These are phyloP conservation scores for Hamigera avellanea DNA, from an alignment of 495 filamentous ascomycete genomes.

Conservation along the genomic window DNA sequence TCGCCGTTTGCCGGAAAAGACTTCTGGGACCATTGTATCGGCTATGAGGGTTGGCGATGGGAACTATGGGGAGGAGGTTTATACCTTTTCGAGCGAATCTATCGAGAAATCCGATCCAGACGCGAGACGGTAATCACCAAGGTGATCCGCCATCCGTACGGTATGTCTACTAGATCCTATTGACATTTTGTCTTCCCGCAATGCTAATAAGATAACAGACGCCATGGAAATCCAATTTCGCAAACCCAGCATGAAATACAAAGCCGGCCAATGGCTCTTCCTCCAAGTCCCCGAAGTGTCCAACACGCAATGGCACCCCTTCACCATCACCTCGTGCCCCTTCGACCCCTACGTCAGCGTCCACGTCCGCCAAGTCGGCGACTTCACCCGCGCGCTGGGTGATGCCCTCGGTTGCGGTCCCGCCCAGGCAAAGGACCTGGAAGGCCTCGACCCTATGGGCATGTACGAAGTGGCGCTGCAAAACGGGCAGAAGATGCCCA, in stretches of 20 bases:
- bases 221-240: constrained; percentile 95
- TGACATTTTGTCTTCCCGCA: neutral
- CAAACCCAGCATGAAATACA: constrained; percentile 96
- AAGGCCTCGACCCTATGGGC: constrained; percentile 82
- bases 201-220: no score
- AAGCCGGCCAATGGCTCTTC: constrained; percentile 96
- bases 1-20: constrained; percentile 71
- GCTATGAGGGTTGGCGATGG: constrained; percentile 97
- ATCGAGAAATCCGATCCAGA: constrained; percentile 76
- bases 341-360: constrained; percentile 89
- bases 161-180: constrained; percentile 35
- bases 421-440: constrained; percentile 72
- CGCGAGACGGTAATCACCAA: constrained; percentile 81
- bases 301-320: constrained; percentile 91
- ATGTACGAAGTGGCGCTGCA: constrained; percentile 97
- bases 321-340: constrained; percentile 98
- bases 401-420: constrained; percentile 86
- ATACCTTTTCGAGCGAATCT: constrained; percentile 82
- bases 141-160: constrained; percentile 94
- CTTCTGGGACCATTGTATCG: constrained; percentile 92
- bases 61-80: constrained; percentile 78
- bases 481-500: constrained; percentile 84
- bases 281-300: constrained; percentile 85
- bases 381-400: constrained; percentile 82
- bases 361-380: constrained; percentile 91